Evolutionary conservation across 352 stramenopile genomes (phyloP).

Genomic region (Pythium apleroticum): DNA sequence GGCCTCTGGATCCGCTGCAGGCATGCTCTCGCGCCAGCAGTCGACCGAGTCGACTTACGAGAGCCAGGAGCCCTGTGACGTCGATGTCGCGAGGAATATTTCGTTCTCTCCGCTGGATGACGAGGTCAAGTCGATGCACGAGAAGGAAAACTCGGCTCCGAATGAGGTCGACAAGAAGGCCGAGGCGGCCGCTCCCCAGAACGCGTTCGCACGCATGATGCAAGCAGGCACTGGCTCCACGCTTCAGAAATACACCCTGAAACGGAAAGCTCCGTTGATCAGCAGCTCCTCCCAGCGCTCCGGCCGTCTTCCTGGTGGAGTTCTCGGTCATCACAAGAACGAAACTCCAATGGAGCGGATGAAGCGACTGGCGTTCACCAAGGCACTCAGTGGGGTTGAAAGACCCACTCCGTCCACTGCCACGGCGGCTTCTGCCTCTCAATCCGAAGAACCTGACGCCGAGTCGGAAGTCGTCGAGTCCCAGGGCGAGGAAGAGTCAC

Average conservation of each 20-base stretch:
- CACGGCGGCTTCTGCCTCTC: neutral
- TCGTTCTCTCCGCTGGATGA: slow-evolving; percentile 51
- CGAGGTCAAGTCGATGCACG: slow-evolving; percentile 25
- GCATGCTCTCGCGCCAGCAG: slow-evolving; percentile 4
- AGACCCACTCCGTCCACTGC: neutral
- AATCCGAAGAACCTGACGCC: neutral
- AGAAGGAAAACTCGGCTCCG: slow-evolving; percentile 50
- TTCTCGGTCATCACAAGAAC: neutral
- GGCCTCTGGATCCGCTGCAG: neutral
- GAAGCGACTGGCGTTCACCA: slow-evolving; percentile 20
- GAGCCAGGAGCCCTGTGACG: slow-evolving; percentile 50
- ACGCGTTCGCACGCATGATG: slow-evolving; percentile 85
- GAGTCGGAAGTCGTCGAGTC: neutral
- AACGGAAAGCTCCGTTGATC: slow-evolving; percentile 40
- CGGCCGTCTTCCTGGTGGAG: neutral
- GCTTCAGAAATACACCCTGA: slow-evolving; percentile 52
- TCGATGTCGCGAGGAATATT: slow-evolving; percentile 51
- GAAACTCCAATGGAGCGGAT: slow-evolving; percentile 20
- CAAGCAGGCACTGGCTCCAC: slow-evolving; percentile 42
- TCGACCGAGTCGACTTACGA: slow-evolving; percentile 34
- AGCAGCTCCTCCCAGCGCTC: slow-evolving; percentile 21
- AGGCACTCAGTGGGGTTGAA: neutral
- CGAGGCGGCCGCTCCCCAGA: slow-evolving; percentile 42
- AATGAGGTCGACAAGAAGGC: slow-evolving; percentile 8
- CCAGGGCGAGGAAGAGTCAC: neutral